Conservation (phyloP, 192 early-diverging fungal species). For the Spizellomyces sp. region DNA sequence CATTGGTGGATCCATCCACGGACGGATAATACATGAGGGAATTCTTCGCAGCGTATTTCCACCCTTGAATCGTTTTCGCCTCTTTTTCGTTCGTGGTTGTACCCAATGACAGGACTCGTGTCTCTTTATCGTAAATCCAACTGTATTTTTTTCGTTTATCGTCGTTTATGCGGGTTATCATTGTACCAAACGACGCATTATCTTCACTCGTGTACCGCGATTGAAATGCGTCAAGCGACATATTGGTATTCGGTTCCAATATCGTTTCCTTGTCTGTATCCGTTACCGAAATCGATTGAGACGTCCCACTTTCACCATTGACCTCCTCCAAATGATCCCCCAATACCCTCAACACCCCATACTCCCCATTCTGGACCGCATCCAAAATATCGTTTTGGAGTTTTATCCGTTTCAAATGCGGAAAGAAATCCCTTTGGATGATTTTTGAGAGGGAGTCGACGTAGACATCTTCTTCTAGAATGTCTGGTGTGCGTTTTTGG, state of each 20-base stretch:
- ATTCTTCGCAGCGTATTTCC: slow-evolving; percentile 59
- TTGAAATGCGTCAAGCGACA: slow-evolving; percentile 76
- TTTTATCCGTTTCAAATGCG: slow-evolving; percentile 63
- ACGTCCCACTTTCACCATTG: slow-evolving; percentile 5
- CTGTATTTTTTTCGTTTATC: slow-evolving; percentile 59
- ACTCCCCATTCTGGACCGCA: slow-evolving; percentile 51
- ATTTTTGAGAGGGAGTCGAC: slow-evolving; percentile 72
- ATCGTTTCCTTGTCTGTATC: slow-evolving; percentile 7
- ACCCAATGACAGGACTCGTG: background rate
- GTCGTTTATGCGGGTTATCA: slow-evolving; percentile 64
- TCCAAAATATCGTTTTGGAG: slow-evolving; percentile 58
- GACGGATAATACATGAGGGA: slow-evolving; percentile 71
- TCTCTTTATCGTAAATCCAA: slow-evolving; percentile 71
- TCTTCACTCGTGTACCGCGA: slow-evolving; percentile 76
- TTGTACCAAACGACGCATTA: slow-evolving; percentile 73
- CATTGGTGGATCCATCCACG: background rate
- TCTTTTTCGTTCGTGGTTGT: background rate
- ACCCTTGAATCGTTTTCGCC: slow-evolving; percentile 14
- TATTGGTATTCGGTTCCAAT: slow-evolving; percentile 36
- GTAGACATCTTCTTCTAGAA: slow-evolving; percentile 81
- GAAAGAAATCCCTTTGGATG: slow-evolving; percentile 85
- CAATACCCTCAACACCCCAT: slow-evolving; percentile 10
- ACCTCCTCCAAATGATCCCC: slow-evolving; percentile 23
- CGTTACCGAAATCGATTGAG: too few species aligned
- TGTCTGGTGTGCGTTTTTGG: slow-evolving; percentile 25